phyloP scores from a whole-genome alignment of 1,284 basidiomycete species.

The Termitomyces sp. region DNA sequence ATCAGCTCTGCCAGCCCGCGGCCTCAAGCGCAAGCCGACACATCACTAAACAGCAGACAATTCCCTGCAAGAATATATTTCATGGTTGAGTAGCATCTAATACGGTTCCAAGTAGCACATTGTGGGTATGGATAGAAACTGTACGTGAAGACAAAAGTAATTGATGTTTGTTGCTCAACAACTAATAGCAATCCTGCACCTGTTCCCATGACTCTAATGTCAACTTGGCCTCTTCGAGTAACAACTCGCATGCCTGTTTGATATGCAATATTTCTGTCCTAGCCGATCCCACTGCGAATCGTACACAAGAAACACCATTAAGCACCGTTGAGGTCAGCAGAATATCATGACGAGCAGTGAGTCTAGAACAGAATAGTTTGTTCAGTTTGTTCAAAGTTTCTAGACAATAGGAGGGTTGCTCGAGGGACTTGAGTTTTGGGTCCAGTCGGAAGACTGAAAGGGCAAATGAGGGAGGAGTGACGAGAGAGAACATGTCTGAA shows the following conservation, averaged over 20 bases:
- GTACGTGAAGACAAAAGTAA: background rate
- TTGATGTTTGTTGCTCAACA: too few relatives aligned
- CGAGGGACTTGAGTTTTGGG: slow-evolving; percentile 24
- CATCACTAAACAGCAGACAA: too few relatives aligned
- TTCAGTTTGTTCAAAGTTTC: slow-evolving; percentile 65
- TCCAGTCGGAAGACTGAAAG: slow-evolving; percentile 75
- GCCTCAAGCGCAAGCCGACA: too few relatives aligned
- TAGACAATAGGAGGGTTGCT: slow-evolving; percentile 15
- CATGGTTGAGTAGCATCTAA: too few relatives aligned
- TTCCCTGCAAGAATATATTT: too few relatives aligned
- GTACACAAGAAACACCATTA: slow-evolving; percentile 66
- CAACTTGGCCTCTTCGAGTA: slow-evolving; percentile 44
- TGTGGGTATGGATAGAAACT: background rate
- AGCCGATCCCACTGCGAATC: slow-evolving; percentile 70
- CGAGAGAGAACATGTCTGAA: slow-evolving; percentile 51
- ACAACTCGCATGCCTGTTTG: slow-evolving; percentile 48
- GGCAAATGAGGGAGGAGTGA: slow-evolving; percentile 58
- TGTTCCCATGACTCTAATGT: slow-evolving; percentile 31
- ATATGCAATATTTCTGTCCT: slow-evolving; percentile 68
- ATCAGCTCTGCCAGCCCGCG: too few relatives aligned
- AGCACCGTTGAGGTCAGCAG: slow-evolving; percentile 76
- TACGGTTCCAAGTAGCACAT: too few relatives aligned
- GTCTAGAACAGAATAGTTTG: slow-evolving; percentile 48
- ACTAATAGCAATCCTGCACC: slow-evolving; percentile 3
- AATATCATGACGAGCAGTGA: slow-evolving; percentile 61